Base-by-base conservation (phyloP, 164 flowering plant species). In the Sextonia rubra region DNA sequence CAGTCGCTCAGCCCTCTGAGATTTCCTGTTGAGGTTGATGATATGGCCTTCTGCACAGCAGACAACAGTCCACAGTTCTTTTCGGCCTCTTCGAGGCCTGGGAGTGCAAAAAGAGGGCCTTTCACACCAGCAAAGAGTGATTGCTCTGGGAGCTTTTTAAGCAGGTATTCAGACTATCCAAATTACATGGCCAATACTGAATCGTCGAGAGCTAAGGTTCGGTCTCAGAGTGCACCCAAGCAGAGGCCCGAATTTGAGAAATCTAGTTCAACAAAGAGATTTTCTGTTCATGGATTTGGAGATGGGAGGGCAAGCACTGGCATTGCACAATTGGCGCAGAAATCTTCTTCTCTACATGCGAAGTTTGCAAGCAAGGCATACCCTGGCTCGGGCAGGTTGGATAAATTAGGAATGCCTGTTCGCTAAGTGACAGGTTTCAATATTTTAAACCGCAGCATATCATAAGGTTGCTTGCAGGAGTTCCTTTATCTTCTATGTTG, bases 211-310 rank as follows among this genome's bases (percentile, higher is more conserved):
- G 96, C 96, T 4, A 93, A 88, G 76, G 85, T 83, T 11, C 77
- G 98, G 77, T 91, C 96, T 11, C 92, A 86, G 63, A 93, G 97
- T 69, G 93, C 97, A 0, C 97, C 98, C 1, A 88, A 86, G 77
- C 95, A 88, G 77, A 84, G 97, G 79, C 77, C 83, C 0, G 89
- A 87, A 69, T 75, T 85, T 7, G 94, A 89, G 68, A 86, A 77
- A 56, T 70, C 71, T 60, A 78, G 82, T 68, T 80, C 85, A 1
- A 73, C 27, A 14, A 84, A 70, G 74, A 82, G 84, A 81, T 69
- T 76, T 61, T 76, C 84, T 0, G 60, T 77, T 66, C 78, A 83
- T 65, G 71, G 52, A 11, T 47, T 29, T 37, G 76, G 64, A 11
- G 76, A 60, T 25, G 17, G 47, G 30, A 64, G 68, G 64, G 60